phyloP scores from a whole-genome alignment of 768 basidiomycete species.

The Pulveroboletus sp. region DNA sequence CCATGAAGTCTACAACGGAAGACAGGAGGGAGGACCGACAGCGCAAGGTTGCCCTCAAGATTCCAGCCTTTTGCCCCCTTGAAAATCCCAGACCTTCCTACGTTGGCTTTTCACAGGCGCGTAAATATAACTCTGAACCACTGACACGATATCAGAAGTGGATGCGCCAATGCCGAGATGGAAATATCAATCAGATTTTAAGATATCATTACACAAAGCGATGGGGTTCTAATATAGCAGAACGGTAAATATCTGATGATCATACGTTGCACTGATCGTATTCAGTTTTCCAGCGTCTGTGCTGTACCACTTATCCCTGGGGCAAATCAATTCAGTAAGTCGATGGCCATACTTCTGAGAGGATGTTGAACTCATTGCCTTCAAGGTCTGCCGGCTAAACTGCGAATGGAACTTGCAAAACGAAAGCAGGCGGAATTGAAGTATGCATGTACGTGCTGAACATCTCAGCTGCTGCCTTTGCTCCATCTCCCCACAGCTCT shows the following conservation, averaged over 20 bases:
- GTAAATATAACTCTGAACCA: slow-evolving; percentile 41
- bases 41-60: slow-evolving; percentile 37
- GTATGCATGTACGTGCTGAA: slow-evolving; percentile 24
- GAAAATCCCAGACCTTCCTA: slow-evolving; percentile 6
- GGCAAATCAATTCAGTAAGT: slow-evolving; percentile 50
- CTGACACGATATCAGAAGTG: slow-evolving; percentile 39
- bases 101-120: slow-evolving; percentile 47
- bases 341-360: neutral
- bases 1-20: slow-evolving; percentile 30
- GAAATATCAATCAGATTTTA: slow-evolving; percentile 31
- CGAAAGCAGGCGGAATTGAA: slow-evolving; percentile 22
- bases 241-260: slow-evolving; percentile 40
- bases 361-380: neutral
- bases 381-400: slow-evolving; percentile 39
- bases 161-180: slow-evolving; percentile 29
- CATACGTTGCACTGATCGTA: neutral
- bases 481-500: slow-evolving; percentile 34
- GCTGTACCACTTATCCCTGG: slow-evolving; percentile 49
- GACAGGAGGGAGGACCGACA: slow-evolving; percentile 32
- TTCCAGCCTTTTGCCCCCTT: slow-evolving; percentile 43
- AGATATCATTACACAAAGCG: slow-evolving; percentile 53
- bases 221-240: slow-evolving; percentile 39
- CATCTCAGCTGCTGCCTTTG: neutral
- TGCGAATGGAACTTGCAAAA: slow-evolving; percentile 37
- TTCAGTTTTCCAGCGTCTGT: slow-evolving; percentile 36